Percentiles rank a stretch among this genome's conserved stretches.
Evolutionary conservation across 371 early-diverging fungal genomes (phyloP).

Genomic region (Syncephalastrum sp.): DNA sequence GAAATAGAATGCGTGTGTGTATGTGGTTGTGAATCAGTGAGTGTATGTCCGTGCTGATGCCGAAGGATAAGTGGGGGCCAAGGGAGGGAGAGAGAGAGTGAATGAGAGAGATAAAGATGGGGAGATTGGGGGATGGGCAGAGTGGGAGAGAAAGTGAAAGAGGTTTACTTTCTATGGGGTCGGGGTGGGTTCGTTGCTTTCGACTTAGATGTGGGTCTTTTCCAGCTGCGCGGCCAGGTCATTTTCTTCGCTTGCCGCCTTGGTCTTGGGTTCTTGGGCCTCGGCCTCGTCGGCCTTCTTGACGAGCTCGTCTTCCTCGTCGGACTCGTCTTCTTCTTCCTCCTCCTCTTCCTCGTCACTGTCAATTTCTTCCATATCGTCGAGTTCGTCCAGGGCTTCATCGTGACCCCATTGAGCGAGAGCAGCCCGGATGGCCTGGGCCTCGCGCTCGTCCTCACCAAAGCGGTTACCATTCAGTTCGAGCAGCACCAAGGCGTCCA

Average conservation of each 20-base stretch:
- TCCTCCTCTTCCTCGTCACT: conserved; percentile 75
- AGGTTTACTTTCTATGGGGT: background rate
- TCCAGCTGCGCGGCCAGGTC: conserved; percentile 34
- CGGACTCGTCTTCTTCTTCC: conserved; percentile 62
- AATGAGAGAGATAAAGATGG: background rate
- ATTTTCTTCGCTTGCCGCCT: conserved; percentile 21
- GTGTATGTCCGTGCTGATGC: conserved; percentile 2
- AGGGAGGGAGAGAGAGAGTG: background rate
- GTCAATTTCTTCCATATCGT: conserved; percentile 91
- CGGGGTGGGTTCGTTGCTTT: background rate
- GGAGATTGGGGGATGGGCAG: too few relatives aligned
- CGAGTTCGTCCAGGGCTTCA: conserved; percentile 87
- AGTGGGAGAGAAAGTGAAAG: background rate
- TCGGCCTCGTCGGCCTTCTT: conserved; percentile 33
- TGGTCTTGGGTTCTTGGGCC: conserved; percentile 22
- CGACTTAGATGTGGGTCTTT: conserved; percentile 45
- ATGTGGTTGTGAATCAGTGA: conserved; percentile 1
- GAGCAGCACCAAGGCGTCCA: conserved; percentile 62
- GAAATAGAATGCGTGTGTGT: conserved; percentile 2
- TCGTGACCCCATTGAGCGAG: conserved; percentile 67
- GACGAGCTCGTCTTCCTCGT: conserved; percentile 51
- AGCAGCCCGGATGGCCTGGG: conserved; percentile 69
- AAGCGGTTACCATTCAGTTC: conserved; percentile 94
- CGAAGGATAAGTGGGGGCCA: background rate
- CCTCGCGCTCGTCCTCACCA: conserved; percentile 73